These are phyloP conservation scores for Salicornia ramosissima DNA, from an alignment of 148 eudicot genomes.

Conservation along the genomic window DNA sequence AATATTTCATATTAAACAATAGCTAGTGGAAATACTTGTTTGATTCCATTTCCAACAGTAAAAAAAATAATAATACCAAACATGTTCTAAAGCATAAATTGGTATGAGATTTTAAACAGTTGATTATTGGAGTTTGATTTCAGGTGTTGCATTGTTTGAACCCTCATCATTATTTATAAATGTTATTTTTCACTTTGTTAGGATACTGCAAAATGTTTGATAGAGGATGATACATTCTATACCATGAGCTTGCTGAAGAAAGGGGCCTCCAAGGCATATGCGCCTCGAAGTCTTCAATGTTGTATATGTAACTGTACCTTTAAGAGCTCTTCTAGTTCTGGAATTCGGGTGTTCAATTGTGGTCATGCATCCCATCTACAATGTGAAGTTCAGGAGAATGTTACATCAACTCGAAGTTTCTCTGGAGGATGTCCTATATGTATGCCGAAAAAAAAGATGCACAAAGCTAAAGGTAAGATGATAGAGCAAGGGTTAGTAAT, in stretches of 20 bases:
- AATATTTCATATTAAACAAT: no score
- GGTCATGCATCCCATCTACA: slow-evolving; percentile 84
- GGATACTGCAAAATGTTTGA: slow-evolving; percentile 92
- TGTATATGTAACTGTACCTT: slow-evolving; percentile 77
- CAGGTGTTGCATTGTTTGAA: not conserved
- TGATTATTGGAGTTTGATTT: not conserved
- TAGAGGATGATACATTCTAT: slow-evolving; percentile 88
- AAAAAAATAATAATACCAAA: no score
- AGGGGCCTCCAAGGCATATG: slow-evolving; percentile 87
- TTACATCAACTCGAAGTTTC: slow-evolving; percentile 32
- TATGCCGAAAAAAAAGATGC: slow-evolving; percentile 60
- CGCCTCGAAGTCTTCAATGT: slow-evolving; percentile 61
- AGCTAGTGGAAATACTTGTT: no score
- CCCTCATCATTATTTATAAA: no score
- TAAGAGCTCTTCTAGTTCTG: slow-evolving; percentile 50
- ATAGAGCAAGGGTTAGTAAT: slow-evolving; percentile 55
- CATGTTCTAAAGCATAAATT: no score
- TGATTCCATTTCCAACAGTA: no score
- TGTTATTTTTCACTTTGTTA: slow-evolving; percentile 30
- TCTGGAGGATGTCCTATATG: slow-evolving; percentile 83
- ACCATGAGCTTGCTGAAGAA: slow-evolving; percentile 75
- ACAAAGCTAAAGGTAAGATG: slow-evolving; percentile 44
- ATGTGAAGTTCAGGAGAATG: slow-evolving; percentile 65
- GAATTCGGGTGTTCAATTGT: slow-evolving; percentile 72
- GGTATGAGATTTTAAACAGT: no score